phyloP scores from a whole-genome alignment of 179 eudicot species.

The Camellia oleifera region DNA sequence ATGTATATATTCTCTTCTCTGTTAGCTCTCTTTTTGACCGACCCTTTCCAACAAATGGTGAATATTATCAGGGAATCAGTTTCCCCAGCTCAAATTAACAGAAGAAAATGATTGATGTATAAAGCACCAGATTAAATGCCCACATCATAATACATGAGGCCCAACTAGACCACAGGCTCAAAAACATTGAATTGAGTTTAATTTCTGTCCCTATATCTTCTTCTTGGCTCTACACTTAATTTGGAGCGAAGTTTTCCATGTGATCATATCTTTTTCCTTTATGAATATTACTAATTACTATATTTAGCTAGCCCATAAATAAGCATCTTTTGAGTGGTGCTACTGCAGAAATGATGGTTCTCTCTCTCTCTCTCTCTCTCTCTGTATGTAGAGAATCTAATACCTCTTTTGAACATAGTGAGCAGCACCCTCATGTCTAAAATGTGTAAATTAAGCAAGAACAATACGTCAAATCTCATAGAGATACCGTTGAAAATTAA shows the following conservation, averaged over 20 bases:
- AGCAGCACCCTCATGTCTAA: not conserved
- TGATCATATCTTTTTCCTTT: not conserved
- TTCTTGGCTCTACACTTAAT: not conserved
- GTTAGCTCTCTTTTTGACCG: not conserved
- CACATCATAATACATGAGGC: not conserved
- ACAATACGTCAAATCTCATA: conserved; percentile 13
- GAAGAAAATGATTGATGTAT: not conserved
- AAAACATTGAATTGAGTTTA: not conserved
- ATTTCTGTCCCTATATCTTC: not conserved
- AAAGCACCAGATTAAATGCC: not conserved
- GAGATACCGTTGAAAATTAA: not conserved
- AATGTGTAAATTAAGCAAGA: not conserved
- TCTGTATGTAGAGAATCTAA: conserved; percentile 13
- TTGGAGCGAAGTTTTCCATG: not conserved
- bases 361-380: not conserved
- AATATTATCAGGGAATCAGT: not conserved
- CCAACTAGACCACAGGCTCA: not conserved
- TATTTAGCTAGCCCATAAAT: not conserved
- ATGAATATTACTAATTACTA: not conserved
- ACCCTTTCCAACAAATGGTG: conserved; percentile 3
- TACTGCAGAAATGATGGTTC: not conserved
- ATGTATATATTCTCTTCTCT: not conserved
- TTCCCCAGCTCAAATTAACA: not conserved
- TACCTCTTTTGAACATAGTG: not conserved
- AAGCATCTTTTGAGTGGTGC: conserved; percentile 12